Base-by-base conservation (phyloP, 805 yeast species). In the Kodamaea hsintzibuensis region DNA sequence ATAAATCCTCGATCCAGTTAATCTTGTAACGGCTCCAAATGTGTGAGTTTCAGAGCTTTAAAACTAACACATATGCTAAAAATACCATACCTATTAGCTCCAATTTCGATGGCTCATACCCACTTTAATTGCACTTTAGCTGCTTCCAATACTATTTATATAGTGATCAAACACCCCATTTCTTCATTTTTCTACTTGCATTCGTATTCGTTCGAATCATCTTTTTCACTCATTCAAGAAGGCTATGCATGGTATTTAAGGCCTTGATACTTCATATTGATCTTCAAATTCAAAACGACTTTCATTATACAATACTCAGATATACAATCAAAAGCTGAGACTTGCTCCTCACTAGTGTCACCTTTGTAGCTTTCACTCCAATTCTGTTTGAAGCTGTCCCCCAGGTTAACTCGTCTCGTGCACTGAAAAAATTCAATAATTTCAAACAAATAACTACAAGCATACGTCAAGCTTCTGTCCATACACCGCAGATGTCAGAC, bases 401-500 rank as follows among this genome's bases (percentile, higher is more conserved):
- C 35, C 35, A 30, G 35, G 35, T 30, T 12, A 12, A 30, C 35
- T 30, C 35, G 35, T 30, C 35, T 30, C 35, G 35, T 30, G 35
- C 35, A 5, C 35, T 30, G 35, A 30, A 30, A 30, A 30, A 30
- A 30, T 30, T 30, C 35, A 30, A 9, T 30, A 30, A 30, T 30
- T 30, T 30, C 35, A 30, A 30, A 30, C 35, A 38, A 38, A 14
- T 38, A 38, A 16, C 18, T 38, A n/a, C 9, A 16, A 16, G 42
- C 42, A 38, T 16, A n/a, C 42, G 14, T 38, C 42, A 10, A n/a
- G 42, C 42, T 38, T 16, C 18, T 13, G 2, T 7, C 14, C 44
- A 40, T 9, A 40, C 44, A 40, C 17, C 42, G 19, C 17, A 16
- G 43, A 47, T 47, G 50, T 47, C 50, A 17, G 50, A 47, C 35